phyloP scores from a whole-genome alignment of 495 filamentous ascomycete species.

The Venustampulla echinocandica region DNA sequence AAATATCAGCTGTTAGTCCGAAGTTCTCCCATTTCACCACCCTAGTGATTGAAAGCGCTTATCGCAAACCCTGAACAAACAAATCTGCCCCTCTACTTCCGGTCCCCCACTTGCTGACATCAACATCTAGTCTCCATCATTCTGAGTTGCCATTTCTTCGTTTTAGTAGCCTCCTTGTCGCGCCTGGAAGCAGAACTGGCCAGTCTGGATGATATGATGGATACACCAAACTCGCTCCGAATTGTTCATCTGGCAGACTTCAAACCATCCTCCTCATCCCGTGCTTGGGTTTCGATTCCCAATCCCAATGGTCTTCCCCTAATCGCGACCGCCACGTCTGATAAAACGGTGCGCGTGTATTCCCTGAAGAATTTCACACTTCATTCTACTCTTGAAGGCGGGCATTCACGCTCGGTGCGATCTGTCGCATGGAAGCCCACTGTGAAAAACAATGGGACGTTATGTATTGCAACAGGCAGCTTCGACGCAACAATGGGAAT shows the following conservation, averaged over 20 bases:
- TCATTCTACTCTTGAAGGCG: constrained; percentile 71
- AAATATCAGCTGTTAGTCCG: too few species aligned
- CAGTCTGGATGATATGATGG: too few species aligned
- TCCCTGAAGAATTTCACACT: constrained; percentile 71
- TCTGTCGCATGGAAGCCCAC: constrained; percentile 77
- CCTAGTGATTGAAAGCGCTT: too few species aligned
- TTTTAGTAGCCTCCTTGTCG: neutral
- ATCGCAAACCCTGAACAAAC: constrained; percentile 2
- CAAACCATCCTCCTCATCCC: constrained; percentile 61
- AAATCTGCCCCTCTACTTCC: constrained; percentile 16
- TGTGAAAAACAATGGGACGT: constrained; percentile 39
- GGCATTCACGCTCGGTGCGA: constrained; percentile 81
- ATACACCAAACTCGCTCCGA: neutral
- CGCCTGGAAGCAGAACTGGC: too few species aligned
- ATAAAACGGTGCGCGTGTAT: constrained; percentile 80
- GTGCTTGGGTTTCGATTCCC: constrained; percentile 75
- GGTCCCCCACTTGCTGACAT: too few species aligned
- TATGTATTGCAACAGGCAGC: constrained; percentile 78
- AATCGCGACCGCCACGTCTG: constrained; percentile 77
- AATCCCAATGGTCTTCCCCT: constrained; percentile 76
- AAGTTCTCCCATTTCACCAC: too few species aligned
- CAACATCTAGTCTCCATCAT: constrained; percentile 34
- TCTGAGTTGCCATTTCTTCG: neutral
- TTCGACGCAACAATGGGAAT: constrained; percentile 88
- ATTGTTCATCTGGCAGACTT: constrained; percentile 28